A percentile compares a stretch with the other conserved stretches of the same genome.
Evolutionary conservation across 75 land plant genomes (phyloP).

Genomic region (Pinus tabuliformis): DNA sequence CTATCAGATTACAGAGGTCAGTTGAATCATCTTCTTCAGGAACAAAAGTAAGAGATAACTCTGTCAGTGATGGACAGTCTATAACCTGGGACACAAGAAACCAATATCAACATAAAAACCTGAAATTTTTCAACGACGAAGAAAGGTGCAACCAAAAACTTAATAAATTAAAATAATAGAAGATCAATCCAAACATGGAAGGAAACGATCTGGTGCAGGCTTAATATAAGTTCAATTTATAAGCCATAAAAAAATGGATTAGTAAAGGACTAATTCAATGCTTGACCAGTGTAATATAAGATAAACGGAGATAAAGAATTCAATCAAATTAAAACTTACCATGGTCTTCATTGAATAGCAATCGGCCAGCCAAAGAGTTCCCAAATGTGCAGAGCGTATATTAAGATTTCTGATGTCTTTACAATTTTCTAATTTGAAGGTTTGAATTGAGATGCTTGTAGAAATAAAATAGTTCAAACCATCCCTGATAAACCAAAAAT

Average conservation of each 20-base stretch:
- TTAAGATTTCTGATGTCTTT: conserved; percentile 41
- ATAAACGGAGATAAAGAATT: neutral
- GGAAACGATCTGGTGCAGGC: no score
- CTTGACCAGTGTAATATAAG: neutral
- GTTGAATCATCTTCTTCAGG: conserved; percentile 61
- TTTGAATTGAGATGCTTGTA: conserved; percentile 40
- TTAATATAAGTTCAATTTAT: neutral
- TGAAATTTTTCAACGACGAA: neutral
- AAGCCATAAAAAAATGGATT: neutral
- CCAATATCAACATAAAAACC: neutral
- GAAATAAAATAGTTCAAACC: conserved; percentile 61
- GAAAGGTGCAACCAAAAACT: neutral
- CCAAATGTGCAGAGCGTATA: conserved; percentile 46
- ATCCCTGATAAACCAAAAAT: conserved; percentile 33
- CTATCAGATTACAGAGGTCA: conserved; percentile 44
- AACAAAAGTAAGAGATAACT: conserved; percentile 57
- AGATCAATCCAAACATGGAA: neutral
- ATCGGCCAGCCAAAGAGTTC: conserved; percentile 69
- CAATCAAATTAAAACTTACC: conserved; percentile 22
- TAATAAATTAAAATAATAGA: neutral
- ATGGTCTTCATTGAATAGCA: conserved; percentile 48
- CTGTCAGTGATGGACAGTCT: conserved; percentile 65
- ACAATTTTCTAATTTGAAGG: conserved; percentile 67
- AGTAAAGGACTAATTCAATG: neutral
- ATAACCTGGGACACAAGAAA: conserved; percentile 29